Conservation (phyloP, 257 asterid species). For the Solanum habrochaites region DNA sequence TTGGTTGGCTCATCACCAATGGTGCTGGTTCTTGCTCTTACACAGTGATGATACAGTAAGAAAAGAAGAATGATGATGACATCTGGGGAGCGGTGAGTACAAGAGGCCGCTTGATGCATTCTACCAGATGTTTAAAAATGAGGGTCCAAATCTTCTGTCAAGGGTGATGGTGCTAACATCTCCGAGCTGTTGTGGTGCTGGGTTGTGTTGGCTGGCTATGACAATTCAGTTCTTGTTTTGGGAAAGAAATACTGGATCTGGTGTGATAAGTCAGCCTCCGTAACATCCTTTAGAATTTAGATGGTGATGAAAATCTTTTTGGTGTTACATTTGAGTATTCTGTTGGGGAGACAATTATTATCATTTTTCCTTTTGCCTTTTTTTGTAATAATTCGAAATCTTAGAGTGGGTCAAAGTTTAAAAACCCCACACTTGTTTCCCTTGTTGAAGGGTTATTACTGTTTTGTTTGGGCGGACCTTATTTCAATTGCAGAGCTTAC, state of each 20-base stretch:
- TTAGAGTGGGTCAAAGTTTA: not conserved
- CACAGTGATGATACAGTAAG: constrained; percentile 86
- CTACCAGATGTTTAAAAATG: constrained; percentile 60
- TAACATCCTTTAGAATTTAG: constrained; percentile 6
- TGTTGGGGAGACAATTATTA: not conserved
- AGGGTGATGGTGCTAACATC: constrained; percentile 96
- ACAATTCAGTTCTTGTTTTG: constrained; percentile 71
- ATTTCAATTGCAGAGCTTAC: not conserved
- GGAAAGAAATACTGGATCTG: constrained; percentile 92
- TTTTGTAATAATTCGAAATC: not conserved
- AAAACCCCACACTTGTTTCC: not conserved
- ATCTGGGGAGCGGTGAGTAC: constrained; percentile 92
- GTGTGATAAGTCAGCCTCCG: constrained; percentile 33
- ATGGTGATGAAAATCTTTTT: constrained; percentile 53
- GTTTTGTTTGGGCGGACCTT: not conserved
- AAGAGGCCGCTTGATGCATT: constrained; percentile 82
- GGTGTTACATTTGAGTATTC: constrained; percentile 18
- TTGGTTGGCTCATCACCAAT: constrained; percentile 87
- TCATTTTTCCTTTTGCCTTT: not conserved
- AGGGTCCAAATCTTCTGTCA: constrained; percentile 67
- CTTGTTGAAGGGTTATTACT: not conserved
- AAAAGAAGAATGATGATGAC: constrained; percentile 99
- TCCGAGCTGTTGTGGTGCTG: constrained; percentile 90
- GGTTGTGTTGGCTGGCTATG: constrained; percentile 87
- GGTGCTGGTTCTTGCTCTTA: constrained; percentile 94